Percentiles rank a stretch among this genome's conserved stretches.
Evolutionary conservation across 2,329 filamentous ascomycete species (phyloP).

Genomic region (Penicillium sp.): DNA sequence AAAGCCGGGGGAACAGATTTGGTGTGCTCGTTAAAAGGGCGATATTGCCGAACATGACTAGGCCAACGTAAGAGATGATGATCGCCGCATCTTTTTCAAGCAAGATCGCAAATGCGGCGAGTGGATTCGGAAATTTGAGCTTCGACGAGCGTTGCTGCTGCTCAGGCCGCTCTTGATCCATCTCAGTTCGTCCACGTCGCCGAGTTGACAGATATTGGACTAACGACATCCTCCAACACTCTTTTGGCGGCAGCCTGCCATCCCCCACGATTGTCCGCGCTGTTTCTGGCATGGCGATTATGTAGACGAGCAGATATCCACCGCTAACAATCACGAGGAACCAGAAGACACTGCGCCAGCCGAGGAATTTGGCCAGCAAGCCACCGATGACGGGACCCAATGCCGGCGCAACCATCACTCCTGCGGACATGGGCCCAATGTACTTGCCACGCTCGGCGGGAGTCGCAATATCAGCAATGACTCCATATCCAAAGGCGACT

Average conservation of each 20-base stretch:
- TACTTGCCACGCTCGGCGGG: conserved; percentile 38
- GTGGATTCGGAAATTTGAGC: conserved; percentile 51
- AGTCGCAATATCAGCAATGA: conserved; percentile 38
- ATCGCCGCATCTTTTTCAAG: conserved; percentile 43
- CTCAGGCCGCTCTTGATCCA: conserved; percentile 7
- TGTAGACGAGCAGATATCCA: conserved; percentile 20
- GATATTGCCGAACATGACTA: conserved; percentile 42
- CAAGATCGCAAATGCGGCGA: conserved; percentile 46
- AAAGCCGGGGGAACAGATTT: conserved; percentile 43
- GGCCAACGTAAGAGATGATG: conserved; percentile 42
- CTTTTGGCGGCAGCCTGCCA: conserved; percentile 32
- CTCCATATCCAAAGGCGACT: conserved; percentile 35
- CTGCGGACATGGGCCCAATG: conserved; percentile 33
- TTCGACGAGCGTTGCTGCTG: conserved; percentile 33
- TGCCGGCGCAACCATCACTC: conserved; percentile 30
- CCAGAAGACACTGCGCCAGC: conserved; percentile 40
- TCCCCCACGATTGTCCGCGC: conserved; percentile 37
- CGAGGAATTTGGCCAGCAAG: conserved; percentile 27
- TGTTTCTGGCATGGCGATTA: conserved; percentile 39
- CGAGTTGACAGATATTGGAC: conserved; percentile 21
- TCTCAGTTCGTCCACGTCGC: not conserved
- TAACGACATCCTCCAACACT: conserved; percentile 30
- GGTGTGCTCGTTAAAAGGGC: conserved; percentile 46
- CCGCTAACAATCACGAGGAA: conserved; percentile 35
- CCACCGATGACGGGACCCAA: conserved; percentile 40